Evolutionary conservation across 2,329 filamentous ascomycete species (phyloP).

Genomic region (Zarea fungicola): DNA sequence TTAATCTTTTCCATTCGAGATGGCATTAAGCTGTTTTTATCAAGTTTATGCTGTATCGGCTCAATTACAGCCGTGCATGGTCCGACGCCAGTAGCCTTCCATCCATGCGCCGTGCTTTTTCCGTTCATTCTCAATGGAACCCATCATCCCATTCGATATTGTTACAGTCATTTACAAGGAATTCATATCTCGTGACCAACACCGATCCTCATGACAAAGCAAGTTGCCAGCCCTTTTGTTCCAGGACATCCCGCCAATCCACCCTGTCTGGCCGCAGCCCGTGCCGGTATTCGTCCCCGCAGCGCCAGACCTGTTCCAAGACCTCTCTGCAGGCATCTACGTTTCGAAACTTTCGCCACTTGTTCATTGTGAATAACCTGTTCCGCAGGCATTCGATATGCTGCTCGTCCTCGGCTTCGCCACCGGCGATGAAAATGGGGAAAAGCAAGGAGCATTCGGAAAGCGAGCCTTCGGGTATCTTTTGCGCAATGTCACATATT

Average conservation of each 20-base stretch:
- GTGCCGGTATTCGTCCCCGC: neutral
- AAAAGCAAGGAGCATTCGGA: constrained; percentile 16
- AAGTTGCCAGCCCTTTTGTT: constrained; percentile 13
- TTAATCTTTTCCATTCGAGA: too few relatives aligned
- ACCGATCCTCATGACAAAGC: constrained; percentile 12
- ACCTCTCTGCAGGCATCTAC: constrained; percentile 11
- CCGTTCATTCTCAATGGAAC: too few relatives aligned
- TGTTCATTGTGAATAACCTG: constrained; percentile 1
- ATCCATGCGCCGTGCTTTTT: too few relatives aligned
- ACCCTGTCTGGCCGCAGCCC: neutral
- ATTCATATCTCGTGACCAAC: too few relatives aligned
- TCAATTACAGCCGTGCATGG: too few relatives aligned
- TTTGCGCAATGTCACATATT: constrained; percentile 5
- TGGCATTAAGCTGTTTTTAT: too few relatives aligned
- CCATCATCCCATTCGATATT: too few relatives aligned
- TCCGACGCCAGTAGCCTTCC: too few relatives aligned
- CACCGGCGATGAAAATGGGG: constrained; percentile 16
- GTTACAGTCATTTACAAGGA: too few relatives aligned
- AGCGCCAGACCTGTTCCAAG: constrained; percentile 11
- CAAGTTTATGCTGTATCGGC: too few relatives aligned
- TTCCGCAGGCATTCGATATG: constrained; percentile 8
- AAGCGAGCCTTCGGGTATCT: constrained; percentile 10
- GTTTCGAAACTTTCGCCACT: constrained; percentile 12
- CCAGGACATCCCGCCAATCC: constrained; percentile 12
- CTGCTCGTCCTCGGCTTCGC: constrained; percentile 12